Percentiles rank a stretch among this genome's conserved stretches.
These are phyloP conservation scores for Aspergillus ellipticus DNA, from an alignment of 495 filamentous ascomycete species.

Conservation along the genomic window DNA sequence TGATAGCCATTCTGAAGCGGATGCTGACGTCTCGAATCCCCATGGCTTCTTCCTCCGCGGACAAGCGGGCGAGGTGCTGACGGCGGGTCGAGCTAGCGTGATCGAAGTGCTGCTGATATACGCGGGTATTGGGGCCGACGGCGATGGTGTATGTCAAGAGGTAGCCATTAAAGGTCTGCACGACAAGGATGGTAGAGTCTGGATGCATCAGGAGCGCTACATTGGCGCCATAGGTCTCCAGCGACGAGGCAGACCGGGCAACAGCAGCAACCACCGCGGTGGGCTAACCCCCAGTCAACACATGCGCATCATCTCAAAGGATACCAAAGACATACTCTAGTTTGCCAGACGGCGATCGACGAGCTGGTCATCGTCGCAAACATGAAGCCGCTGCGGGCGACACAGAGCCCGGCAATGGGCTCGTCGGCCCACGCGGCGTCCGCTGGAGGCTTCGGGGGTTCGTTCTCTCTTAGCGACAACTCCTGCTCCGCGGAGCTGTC, in stretches of 20 bases:
- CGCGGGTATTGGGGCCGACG: slow-evolving; percentile 73
- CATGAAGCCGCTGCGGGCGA: slow-evolving; percentile 77
- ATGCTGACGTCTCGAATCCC: slow-evolving; percentile 83
- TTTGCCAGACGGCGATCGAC: slow-evolving; percentile 90
- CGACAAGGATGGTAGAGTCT: slow-evolving; percentile 84
- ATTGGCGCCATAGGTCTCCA: slow-evolving; percentile 82
- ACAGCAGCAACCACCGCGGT: slow-evolving; percentile 83
- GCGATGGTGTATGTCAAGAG: slow-evolving; percentile 92
- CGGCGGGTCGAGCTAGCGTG: slow-evolving; percentile 64
- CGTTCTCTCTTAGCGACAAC: slow-evolving; percentile 11
- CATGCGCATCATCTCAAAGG: slow-evolving; percentile 12
- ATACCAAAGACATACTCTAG: slow-evolving; percentile 58
- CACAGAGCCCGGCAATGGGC: slow-evolving; percentile 67
- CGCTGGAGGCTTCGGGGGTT: slow-evolving; percentile 16
- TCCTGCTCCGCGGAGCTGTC: slow-evolving; percentile 16
- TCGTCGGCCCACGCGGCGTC: slow-evolving; percentile 46
- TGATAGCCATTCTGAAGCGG: slow-evolving; percentile 95
- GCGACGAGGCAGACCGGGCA: slow-evolving; percentile 70
- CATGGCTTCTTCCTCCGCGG: slow-evolving; percentile 61
- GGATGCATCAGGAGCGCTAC: slow-evolving; percentile 81
- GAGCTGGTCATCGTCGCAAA: slow-evolving; percentile 86
- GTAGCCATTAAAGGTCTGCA: slow-evolving; percentile 85
- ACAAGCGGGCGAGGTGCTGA: slow-evolving; percentile 65
- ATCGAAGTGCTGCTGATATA: slow-evolving; percentile 79
- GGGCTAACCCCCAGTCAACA: slow-evolving; percentile 57